Evolutionary conservation across 768 basidiomycete species (phyloP).

Genomic region (Suillus ampliporus): DNA sequence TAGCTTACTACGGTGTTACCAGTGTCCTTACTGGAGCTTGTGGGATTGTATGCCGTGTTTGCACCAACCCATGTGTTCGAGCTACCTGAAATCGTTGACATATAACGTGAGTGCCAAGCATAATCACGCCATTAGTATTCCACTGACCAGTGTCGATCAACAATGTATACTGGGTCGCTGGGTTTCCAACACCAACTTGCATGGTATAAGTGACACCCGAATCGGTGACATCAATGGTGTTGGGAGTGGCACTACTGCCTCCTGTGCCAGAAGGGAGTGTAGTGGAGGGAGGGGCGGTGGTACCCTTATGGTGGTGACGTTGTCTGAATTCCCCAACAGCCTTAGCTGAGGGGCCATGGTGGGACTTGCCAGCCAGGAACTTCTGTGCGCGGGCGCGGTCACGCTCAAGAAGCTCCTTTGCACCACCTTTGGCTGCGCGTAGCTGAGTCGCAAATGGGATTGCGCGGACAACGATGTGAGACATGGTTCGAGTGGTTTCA

Average conservation of each 20-base stretch:
- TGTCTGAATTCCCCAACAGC: constrained; percentile 33
- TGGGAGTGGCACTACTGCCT: constrained; percentile 19
- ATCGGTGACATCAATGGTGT: constrained; percentile 54
- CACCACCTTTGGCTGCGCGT: constrained; percentile 34
- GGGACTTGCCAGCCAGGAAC: constrained; percentile 56
- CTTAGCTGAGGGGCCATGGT: constrained; percentile 56
- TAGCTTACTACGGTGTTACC: constrained; percentile 38
- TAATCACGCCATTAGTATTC: constrained; percentile 1
- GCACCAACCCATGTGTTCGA: constrained; percentile 64
- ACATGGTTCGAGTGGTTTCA: constrained; percentile 35
- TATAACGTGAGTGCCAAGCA: background rate
- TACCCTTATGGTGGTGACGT: constrained; percentile 29
- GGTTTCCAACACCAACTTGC: constrained; percentile 53
- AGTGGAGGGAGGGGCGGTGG: background rate
- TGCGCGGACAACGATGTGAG: constrained; percentile 41
- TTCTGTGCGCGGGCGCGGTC: constrained; percentile 59
- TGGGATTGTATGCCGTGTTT: constrained; percentile 45
- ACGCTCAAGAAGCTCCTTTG: constrained; percentile 51
- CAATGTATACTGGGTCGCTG: constrained; percentile 52
- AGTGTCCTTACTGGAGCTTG: constrained; percentile 47
- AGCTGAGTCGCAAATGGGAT: constrained; percentile 45
- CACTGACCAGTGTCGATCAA: constrained; percentile 57
- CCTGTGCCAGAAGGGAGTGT: constrained; percentile 49
- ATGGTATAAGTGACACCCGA: constrained; percentile 59
- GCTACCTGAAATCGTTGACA: constrained; percentile 33